A percentile compares a stretch with the other conserved stretches of the same genome.
Conservation (phyloP, 768 basidiomycete species). For the Suillus ampliporus region DNA sequence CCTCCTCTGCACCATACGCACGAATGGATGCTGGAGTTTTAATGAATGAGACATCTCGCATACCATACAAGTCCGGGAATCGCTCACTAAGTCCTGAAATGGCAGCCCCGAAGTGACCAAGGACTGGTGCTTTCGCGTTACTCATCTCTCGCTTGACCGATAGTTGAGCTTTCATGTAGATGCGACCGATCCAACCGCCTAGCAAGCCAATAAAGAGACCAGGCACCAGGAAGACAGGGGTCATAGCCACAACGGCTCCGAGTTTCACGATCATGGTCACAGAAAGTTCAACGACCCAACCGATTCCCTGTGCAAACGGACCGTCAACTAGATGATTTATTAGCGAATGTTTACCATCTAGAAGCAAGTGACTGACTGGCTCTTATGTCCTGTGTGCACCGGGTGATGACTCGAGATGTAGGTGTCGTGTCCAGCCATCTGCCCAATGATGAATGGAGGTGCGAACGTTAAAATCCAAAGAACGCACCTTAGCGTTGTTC, state of each 20-base stretch:
- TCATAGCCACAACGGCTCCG: constrained; percentile 41
- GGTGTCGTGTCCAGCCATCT: constrained; percentile 59
- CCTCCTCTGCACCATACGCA: constrained; percentile 57
- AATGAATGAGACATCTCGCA: neutral
- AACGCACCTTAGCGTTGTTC: constrained; percentile 65
- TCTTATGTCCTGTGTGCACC: constrained; percentile 69
- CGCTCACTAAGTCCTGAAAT: constrained; percentile 52
- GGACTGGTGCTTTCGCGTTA: constrained; percentile 52
- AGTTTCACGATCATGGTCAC: constrained; percentile 43
- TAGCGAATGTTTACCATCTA: neutral
- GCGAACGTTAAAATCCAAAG: constrained; percentile 24
- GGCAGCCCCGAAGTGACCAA: constrained; percentile 57
- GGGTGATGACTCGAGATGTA: constrained; percentile 63
- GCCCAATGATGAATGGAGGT: constrained; percentile 36
- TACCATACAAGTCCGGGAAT: neutral
- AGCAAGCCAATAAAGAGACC: constrained; percentile 40
- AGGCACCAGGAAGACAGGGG: constrained; percentile 47
- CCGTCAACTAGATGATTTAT: constrained; percentile 38
- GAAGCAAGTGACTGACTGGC: constrained; percentile 23
- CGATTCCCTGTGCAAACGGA: constrained; percentile 33
- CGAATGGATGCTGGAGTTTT: constrained; percentile 48
- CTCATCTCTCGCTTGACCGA: constrained; percentile 63
- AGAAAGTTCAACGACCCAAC: constrained; percentile 35
- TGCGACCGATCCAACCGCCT: constrained; percentile 49
- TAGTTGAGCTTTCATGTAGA: constrained; percentile 62